Conservation (phyloP, 2,329 filamentous ascomycete genomes). For the Arthroderma sp. region DNA sequence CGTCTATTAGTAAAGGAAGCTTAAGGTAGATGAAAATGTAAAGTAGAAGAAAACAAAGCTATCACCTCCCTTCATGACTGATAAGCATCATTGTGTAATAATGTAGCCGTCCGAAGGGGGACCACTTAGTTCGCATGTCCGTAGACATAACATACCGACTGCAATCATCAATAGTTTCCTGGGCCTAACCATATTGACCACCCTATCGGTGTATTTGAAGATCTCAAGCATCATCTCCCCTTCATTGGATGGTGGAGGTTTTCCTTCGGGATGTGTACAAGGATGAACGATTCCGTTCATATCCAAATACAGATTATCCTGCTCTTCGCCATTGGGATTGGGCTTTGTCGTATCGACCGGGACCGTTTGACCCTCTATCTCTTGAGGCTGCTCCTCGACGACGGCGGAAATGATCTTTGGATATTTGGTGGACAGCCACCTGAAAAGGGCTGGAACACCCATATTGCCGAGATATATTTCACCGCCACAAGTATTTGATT, state of each 20-base stretch:
- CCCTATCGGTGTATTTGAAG: constrained; percentile 96
- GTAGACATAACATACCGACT: constrained; percentile 47
- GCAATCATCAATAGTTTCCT: constrained; percentile 95
- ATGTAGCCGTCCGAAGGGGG: constrained; percentile 18
- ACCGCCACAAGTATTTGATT: no score
- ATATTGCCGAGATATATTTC: constrained; percentile 34
- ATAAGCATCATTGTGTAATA: constrained; percentile 15
- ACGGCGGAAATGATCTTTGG: constrained; percentile 93
- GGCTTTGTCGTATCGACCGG: constrained; percentile 72
- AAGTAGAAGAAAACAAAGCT: constrained; percentile 5
- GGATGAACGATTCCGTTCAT: constrained; percentile 99
- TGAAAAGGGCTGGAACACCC: constrained; percentile 90
- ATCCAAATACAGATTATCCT: constrained; percentile 94
- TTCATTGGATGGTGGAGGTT: constrained; percentile 79
- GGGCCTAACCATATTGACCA: constrained; percentile 96
- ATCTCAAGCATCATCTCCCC: constrained; percentile 99
- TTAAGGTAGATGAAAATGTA: not conserved
- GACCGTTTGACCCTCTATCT: constrained; percentile 70
- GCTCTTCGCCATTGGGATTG: constrained; percentile 95
- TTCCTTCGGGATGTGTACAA: constrained; percentile 92
- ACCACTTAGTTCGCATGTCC: constrained; percentile 7
- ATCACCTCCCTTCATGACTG: constrained; percentile 20
- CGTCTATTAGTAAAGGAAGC: constrained; percentile 16
- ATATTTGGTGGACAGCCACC: constrained; percentile 94
- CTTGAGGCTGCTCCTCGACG: constrained; percentile 68